Evolutionary conservation across 208 protist species (phyloP).

Genomic region (Wallacemonas rigidus): DNA sequence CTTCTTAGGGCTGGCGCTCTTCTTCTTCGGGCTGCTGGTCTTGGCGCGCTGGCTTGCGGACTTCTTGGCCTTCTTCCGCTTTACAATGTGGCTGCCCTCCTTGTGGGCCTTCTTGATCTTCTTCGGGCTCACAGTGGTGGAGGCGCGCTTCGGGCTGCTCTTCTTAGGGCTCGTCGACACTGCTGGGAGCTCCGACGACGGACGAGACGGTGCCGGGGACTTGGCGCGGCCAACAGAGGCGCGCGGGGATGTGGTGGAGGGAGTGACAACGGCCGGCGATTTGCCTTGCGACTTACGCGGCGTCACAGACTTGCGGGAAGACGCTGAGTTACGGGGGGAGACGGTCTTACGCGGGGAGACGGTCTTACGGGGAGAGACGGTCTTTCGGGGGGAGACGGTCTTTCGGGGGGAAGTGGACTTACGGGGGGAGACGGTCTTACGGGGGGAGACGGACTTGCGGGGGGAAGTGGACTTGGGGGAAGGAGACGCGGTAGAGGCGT

Average conservation of each 20-base stretch:
- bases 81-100: constrained; percentile 10
- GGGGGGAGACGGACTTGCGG: neutral
- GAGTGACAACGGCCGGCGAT: constrained; percentile 4
- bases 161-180: constrained; percentile 12
- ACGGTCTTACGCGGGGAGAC: constrained; percentile 9
- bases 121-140: constrained; percentile 1
- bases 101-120: constrained; percentile 15
- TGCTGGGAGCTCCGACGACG: constrained; percentile 11
- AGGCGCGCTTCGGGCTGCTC: neutral
- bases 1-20: constrained; percentile 15
- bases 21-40: constrained; percentile 11
- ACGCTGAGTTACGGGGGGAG: constrained; percentile 5
- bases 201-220: constrained; percentile 15
- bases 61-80: constrained; percentile 17
- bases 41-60: constrained; percentile 12
- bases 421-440: neutral
- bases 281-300: constrained; percentile 1
- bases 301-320: constrained; percentile 9
- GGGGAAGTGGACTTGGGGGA: neutral
- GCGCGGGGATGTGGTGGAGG: neutral
- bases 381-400: neutral
- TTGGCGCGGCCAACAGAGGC: constrained; percentile 17
- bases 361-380: constrained; percentile 14
- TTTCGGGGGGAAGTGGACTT: neutral
- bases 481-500: neutral